Evolutionary conservation across 176 grass and related monocot species (phyloP), one percentile per base, ranked within the genome.

Genomic region (Musa beccarii): DNA sequence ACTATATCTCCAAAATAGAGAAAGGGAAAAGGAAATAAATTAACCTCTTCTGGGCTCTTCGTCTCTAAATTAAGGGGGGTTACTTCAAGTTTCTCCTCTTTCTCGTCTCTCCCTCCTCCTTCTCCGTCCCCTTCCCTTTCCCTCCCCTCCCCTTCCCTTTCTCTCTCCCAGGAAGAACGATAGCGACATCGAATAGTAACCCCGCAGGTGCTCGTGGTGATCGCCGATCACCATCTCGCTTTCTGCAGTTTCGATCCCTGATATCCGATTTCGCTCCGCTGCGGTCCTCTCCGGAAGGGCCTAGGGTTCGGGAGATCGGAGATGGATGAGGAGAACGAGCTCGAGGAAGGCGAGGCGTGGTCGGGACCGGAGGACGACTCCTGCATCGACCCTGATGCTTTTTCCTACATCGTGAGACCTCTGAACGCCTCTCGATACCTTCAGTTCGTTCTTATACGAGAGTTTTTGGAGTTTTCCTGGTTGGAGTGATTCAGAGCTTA

Each of bases 341-440:
- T 85, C 69, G 79, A 90, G 72, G 81, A 79, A 8, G 72, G 61
- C 71, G 81, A 86, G 74, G 82, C 79, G 55, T 71, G 49, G 28
- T 76, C 25, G 16, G 75, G 75, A 49, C 51, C 16, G 80, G 85
- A 80, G 69, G 88, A 89, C 43, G 82, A 89, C 79, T 72, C 84
- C 72, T 88, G 79, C 80, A 75, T 92, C 81, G 91, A 99, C 66
- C 95, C 95, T 9, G 91, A 99, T 83, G 61, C 86, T 20, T 87
- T 91, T 76, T 91, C 91, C 76, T 99, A 99, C 86, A 94, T 99
- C 80, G 95, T 99, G 83, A 94, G 95, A 78, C 68, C 65, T 69
- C 11, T 6, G 3, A 43, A 6, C 34, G 34, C 34, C 20, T n/a
- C 34, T 43, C 34, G 34, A 43, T 43, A 43, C 34, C 4, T 43